Conservation (phyloP, 2,329 filamentous ascomycete species). For the Aspergillus versicolor region DNA sequence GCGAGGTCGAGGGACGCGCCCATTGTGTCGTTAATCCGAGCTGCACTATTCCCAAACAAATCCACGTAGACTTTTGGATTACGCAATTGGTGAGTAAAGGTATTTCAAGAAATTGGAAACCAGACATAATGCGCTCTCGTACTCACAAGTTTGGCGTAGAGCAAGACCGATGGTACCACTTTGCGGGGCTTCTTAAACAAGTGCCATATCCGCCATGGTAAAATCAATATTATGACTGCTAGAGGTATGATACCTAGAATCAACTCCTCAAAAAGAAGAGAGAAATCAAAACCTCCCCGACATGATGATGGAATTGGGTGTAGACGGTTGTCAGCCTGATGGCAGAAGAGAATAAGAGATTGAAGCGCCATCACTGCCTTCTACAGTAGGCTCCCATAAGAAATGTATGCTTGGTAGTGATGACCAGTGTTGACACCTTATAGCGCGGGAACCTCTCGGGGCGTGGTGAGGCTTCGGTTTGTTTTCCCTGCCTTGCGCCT, state of each 20-base stretch:
- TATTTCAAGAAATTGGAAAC: background rate
- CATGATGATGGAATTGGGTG: constrained; percentile 34
- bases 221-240: constrained; percentile 34
- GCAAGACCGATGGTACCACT: constrained; percentile 31
- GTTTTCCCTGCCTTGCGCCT: background rate
- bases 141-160: constrained; percentile 39
- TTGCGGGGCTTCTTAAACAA: constrained; percentile 36
- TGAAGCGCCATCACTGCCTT: constrained; percentile 29
- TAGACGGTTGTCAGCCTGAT: constrained; percentile 36
- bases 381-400: constrained; percentile 22
- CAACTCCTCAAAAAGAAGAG: constrained; percentile 47
- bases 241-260: constrained; percentile 40
- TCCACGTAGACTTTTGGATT: constrained; percentile 28
- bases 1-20: constrained; percentile 30
- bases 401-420: background rate
- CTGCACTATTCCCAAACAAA: constrained; percentile 35
- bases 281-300: constrained; percentile 45
- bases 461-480: background rate
- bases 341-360: constrained; percentile 27
- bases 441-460: background rate
- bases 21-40: constrained; percentile 39
- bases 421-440: constrained; percentile 2
- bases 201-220: constrained; percentile 36
- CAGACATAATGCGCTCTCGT: background rate
- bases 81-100: background rate